Conservation (phyloP, 495 filamentous ascomycete species). For the Annulohypoxylon maeteangense region DNA sequence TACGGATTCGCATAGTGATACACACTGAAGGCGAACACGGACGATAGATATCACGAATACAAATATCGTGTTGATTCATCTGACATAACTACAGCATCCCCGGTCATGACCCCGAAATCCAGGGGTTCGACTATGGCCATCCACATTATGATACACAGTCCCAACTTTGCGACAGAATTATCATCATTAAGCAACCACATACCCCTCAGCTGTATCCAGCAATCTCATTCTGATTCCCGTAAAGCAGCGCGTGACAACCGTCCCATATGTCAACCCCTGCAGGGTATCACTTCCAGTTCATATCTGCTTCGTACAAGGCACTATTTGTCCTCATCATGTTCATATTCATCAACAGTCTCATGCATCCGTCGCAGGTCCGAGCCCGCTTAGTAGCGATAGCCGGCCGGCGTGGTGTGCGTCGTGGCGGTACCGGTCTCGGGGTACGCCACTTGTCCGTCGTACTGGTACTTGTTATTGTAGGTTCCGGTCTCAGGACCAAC, state of each 20-base stretch:
- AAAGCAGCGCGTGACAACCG: conserved; percentile 27
- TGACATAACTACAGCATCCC: not conserved
- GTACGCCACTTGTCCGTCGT: conserved; percentile 45
- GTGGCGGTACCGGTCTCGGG: conserved; percentile 39
- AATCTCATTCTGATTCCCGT: conserved; percentile 27
- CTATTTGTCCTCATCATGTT: conserved; percentile 20
- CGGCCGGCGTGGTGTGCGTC: conserved; percentile 35
- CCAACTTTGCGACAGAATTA: conserved; percentile 9
- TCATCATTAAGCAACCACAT: conserved; percentile 16
- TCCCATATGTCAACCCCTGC: conserved; percentile 32
- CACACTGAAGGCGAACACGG: not conserved
- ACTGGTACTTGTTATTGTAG: conserved; percentile 46
- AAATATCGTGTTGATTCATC: conserved; percentile 1
- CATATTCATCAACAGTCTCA: conserved; percentile 11
- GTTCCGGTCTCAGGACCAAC: conserved; percentile 39
- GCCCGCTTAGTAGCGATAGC: conserved; percentile 32
- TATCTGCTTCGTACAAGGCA: conserved; percentile 11
- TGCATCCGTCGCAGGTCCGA: not conserved
- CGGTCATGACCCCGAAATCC: not conserved
- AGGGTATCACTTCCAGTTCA: conserved; percentile 40
- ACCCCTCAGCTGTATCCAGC: conserved; percentile 2
- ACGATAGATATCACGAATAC: not conserved
- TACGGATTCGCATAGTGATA: not conserved
- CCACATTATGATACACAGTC: conserved; percentile 3
- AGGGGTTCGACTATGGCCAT: not conserved